phyloP scores from a whole-genome alignment of 164 flowering plant species.

The Pachysandra terminalis region DNA sequence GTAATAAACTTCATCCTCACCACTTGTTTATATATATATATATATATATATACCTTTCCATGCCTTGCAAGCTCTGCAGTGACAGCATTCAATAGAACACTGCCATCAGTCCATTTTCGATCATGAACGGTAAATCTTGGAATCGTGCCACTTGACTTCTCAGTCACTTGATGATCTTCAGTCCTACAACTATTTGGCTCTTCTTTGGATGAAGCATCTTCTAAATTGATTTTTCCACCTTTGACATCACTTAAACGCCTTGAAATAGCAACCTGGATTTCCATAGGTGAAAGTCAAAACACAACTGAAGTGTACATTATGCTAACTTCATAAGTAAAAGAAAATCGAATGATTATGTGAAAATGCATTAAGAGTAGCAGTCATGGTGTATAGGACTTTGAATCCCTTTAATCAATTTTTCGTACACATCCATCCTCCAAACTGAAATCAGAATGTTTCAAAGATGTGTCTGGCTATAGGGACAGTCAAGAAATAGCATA shows the following conservation, averaged over 20 bases:
- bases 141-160: slow-evolving; percentile 29
- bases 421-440: too few relatives aligned
- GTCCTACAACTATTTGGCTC: slow-evolving; percentile 1
- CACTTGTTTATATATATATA: too few relatives aligned
- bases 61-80: slow-evolving; percentile 65
- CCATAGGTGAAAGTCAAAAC: background rate
- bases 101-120: slow-evolving; percentile 97
- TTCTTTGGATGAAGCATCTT: slow-evolving; percentile 28
- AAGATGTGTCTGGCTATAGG: too few relatives aligned
- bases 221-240: slow-evolving; percentile 27
- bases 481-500: too few relatives aligned
- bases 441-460: too few relatives aligned
- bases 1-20: background rate
- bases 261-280: slow-evolving; percentile 68
- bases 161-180: slow-evolving; percentile 24
- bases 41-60: slow-evolving; percentile 83
- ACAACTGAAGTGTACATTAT: background rate
- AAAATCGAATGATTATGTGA: background rate
- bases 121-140: slow-evolving; percentile 68
- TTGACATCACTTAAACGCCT: slow-evolving; percentile 76
- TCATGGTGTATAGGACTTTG: too few relatives aligned
- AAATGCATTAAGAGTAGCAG: too few relatives aligned
- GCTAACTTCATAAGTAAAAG: background rate
- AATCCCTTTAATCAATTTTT: too few relatives aligned
- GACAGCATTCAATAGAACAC: slow-evolving; percentile 54